Conservation (phyloP, 108 stramenopile species). For the Schizochytrium sp. region DNA sequence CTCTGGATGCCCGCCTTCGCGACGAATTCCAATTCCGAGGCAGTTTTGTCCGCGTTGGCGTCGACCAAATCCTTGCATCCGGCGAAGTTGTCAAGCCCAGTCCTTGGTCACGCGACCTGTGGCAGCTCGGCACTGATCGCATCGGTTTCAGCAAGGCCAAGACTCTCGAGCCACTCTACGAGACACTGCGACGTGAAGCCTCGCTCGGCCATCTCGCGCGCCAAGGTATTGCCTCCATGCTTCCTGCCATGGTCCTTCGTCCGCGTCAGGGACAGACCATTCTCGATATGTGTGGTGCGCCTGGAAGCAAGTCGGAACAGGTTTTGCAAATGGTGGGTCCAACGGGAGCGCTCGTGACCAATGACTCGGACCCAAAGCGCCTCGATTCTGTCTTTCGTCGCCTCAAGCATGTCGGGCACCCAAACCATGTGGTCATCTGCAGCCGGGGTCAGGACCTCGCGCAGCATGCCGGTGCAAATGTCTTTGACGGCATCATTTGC, state of each 20-base stretch:
- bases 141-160: not conserved
- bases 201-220: conserved; percentile 22
- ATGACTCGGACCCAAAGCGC: conserved; percentile 64
- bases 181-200: not conserved
- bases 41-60: not conserved
- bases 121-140: not conserved
- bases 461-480: not conserved
- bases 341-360: conserved; percentile 53
- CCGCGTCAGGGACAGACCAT: conserved; percentile 26
- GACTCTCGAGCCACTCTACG: not conserved
- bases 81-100: not conserved
- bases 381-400: conserved; percentile 20
- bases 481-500: conserved; percentile 58
- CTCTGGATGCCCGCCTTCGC: not conserved
- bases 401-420: not conserved
- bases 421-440: not conserved
- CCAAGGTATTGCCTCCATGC: conserved; percentile 23
- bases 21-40: not conserved
- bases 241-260: conserved; percentile 21
- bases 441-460: not conserved
- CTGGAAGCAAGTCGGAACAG: conserved; percentile 76
- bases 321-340: not conserved
- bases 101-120: not conserved
- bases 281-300: conserved; percentile 71
- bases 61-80: not conserved